Evolutionary conservation across 2,329 filamentous ascomycete genomes (phyloP).

Genomic region (Aspergillus fijiensis): DNA sequence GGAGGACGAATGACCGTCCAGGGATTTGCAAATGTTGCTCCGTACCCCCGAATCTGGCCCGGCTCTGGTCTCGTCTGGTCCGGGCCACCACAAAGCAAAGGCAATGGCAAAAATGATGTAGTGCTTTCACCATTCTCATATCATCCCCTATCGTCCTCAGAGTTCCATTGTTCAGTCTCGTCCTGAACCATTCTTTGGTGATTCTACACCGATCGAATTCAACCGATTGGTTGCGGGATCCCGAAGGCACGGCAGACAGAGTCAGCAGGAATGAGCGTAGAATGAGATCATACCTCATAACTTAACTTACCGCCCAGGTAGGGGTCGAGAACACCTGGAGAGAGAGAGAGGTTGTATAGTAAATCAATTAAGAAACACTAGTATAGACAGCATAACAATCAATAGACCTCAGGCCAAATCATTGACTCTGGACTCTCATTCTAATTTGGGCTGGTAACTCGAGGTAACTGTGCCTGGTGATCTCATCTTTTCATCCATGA

Average conservation of each 20-base stretch:
- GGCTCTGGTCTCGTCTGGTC: not conserved
- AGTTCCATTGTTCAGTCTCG: not conserved
- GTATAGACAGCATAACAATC: not conserved
- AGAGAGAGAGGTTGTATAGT: not conserved
- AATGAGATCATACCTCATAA: slow-evolving; percentile 8
- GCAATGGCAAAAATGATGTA: not conserved
- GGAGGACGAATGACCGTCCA: slow-evolving; percentile 16
- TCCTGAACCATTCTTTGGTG: not conserved
- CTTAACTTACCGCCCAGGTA: not conserved
- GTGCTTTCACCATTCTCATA: not conserved
- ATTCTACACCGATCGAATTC: not conserved
- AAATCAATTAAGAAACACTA: not conserved
- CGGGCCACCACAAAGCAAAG: too few species aligned
- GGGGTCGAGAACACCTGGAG: not conserved
- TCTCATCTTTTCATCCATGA: not conserved
- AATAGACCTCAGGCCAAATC: too few species aligned
- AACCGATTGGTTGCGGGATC: not conserved
- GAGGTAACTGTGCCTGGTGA: not conserved
- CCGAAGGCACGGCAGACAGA: not conserved
- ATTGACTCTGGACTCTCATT: too few species aligned
- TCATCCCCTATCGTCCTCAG: not conserved
- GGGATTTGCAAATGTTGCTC: slow-evolving; percentile 9
- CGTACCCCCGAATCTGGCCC: slow-evolving; percentile 2
- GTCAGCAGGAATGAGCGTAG: slow-evolving; percentile 1
- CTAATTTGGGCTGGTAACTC: too few species aligned